phyloP scores from a whole-genome alignment of 2,329 filamentous ascomycete species.

The Neonectria faginata region DNA sequence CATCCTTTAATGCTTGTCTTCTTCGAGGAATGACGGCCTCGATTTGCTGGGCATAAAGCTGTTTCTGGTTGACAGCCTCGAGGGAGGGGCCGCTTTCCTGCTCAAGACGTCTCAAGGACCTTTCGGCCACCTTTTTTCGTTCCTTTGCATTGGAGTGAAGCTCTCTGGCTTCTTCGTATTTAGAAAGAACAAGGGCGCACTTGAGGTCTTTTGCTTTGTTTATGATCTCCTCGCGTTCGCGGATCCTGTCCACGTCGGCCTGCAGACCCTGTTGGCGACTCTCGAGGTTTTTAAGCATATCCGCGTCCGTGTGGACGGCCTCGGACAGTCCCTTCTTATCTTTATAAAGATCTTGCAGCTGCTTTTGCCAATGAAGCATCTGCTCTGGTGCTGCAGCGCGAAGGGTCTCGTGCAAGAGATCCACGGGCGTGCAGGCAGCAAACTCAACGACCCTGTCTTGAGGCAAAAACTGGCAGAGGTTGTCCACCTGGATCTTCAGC shows the following conservation, averaged over 20 bases:
- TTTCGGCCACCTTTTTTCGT: conserved; percentile 64
- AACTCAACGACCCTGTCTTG: conserved; percentile 98
- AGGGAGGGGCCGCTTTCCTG: conserved; percentile 73
- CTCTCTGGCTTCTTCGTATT: conserved; percentile 68
- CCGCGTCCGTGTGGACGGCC: conserved; percentile 68
- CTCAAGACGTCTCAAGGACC: conserved; percentile 70
- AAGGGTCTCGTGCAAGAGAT: conserved; percentile 86
- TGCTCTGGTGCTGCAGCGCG: conserved; percentile 86
- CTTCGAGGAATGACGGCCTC: conserved; percentile 66
- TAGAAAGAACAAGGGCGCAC: conserved; percentile 72
- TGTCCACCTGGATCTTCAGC: conserved; percentile 95
- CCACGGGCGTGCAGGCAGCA: conserved; percentile 82
- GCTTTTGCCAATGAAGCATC: conserved; percentile 82
- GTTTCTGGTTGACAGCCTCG: conserved; percentile 75
- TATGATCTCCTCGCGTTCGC: conserved; percentile 78
- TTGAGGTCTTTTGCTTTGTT: conserved; percentile 73
- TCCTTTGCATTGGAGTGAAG: conserved; percentile 65
- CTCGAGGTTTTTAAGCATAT: conserved; percentile 75
- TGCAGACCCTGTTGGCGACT: conserved; percentile 79
- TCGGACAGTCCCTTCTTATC: conserved; percentile 73
- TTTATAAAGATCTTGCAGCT: conserved; percentile 77
- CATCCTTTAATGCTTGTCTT: conserved; percentile 63
- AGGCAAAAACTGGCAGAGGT: conserved; percentile 95
- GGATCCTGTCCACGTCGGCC: conserved; percentile 84
- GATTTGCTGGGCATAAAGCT: conserved; percentile 72